phyloP scores from a whole-genome alignment of 2,329 filamentous ascomycete genomes.

The Leptoxyphium fumago region DNA sequence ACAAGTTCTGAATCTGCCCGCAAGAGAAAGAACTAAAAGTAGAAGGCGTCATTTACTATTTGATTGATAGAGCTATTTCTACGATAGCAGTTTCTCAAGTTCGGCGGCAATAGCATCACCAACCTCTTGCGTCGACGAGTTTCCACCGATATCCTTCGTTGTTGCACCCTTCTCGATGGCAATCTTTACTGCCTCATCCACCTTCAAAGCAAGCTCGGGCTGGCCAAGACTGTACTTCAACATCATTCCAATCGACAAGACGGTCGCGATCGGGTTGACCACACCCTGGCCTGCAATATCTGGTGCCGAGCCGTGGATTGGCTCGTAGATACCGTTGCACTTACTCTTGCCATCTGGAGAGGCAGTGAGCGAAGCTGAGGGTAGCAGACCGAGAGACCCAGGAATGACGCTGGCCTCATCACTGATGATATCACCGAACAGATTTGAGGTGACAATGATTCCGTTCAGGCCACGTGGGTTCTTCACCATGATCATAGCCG shows the following conservation, averaged over 20 bases:
- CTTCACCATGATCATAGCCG: constrained; percentile 98
- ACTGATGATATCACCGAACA: constrained; percentile 92
- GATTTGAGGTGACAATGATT: constrained; percentile 79
- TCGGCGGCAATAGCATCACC: constrained; percentile 69
- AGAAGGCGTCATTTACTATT: too few relatives aligned
- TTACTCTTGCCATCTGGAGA: constrained; percentile 72
- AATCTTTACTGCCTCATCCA: constrained; percentile 67
- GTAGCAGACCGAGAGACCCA: constrained; percentile 74
- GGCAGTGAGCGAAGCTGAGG: constrained; percentile 73
- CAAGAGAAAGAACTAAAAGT: too few relatives aligned
- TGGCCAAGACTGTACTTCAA: constrained; percentile 80
- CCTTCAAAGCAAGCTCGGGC: constrained; percentile 57
- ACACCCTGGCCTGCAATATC: constrained; percentile 87
- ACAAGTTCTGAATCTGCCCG: too few relatives aligned
- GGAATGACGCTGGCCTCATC: constrained; percentile 94
- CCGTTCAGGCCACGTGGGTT: constrained; percentile 79
- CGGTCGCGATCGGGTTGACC: constrained; percentile 83
- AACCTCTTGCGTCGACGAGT: constrained; percentile 57
- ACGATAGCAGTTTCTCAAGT: constrained; percentile 32
- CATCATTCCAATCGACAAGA: constrained; percentile 91
- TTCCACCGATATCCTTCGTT: constrained; percentile 77
- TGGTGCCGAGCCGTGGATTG: constrained; percentile 87
- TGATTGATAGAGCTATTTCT: not conserved
- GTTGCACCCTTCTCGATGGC: constrained; percentile 66
- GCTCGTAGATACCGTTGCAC: constrained; percentile 94